phyloP scores from a whole-genome alignment of 345 rosid species.

The Pugionium dolabratum region DNA sequence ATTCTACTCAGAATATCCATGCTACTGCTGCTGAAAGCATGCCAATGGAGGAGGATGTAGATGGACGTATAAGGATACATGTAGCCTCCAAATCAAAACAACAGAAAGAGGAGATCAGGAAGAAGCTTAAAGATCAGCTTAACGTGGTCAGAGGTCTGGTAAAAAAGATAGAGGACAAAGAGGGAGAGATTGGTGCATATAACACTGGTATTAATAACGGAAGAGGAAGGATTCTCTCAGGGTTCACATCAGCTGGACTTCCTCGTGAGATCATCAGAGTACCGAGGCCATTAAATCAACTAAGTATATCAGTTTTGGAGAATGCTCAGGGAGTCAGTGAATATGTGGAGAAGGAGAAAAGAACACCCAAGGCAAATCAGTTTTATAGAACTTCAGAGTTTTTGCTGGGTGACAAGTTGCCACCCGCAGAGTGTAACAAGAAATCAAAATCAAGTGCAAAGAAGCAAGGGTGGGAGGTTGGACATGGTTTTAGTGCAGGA shows the following conservation, averaged over 20 bases:
- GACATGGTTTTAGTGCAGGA: conserved; percentile 56
- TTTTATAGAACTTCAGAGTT: conserved; percentile 90
- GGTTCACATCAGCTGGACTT: conserved; percentile 56
- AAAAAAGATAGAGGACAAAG: conserved; percentile 78
- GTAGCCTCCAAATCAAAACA: conserved; percentile 57
- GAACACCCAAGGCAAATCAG: conserved; percentile 97
- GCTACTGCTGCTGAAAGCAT: conserved; percentile 47
- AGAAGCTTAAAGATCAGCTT: conserved; percentile 79
- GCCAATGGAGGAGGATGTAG: conserved; percentile 46
- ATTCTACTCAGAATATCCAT: conserved; percentile 21
- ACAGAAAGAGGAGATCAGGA: conserved; percentile 62
- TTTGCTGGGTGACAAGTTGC: conserved; percentile 95
- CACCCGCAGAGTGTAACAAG: conserved; percentile 93
- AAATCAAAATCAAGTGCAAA: conserved; percentile 76
- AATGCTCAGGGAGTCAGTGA: conserved; percentile 69
- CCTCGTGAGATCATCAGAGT: conserved; percentile 58
- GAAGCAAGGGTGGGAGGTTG: conserved; percentile 68
- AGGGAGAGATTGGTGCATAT: conserved; percentile 53
- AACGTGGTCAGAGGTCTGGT: conserved; percentile 70
- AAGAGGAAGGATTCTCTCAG: conserved; percentile 58
- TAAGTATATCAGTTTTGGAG: conserved; percentile 67
- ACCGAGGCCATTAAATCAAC: conserved; percentile 73
- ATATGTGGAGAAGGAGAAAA: conserved; percentile 83
- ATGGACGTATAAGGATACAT: conserved; percentile 54
- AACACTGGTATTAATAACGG: conserved; percentile 54